A percentile compares a stretch with the other conserved stretches of the same genome.
phyloP scores from a whole-genome alignment of 352 stramenopile species.

The Pythium pyrilobum region DNA sequence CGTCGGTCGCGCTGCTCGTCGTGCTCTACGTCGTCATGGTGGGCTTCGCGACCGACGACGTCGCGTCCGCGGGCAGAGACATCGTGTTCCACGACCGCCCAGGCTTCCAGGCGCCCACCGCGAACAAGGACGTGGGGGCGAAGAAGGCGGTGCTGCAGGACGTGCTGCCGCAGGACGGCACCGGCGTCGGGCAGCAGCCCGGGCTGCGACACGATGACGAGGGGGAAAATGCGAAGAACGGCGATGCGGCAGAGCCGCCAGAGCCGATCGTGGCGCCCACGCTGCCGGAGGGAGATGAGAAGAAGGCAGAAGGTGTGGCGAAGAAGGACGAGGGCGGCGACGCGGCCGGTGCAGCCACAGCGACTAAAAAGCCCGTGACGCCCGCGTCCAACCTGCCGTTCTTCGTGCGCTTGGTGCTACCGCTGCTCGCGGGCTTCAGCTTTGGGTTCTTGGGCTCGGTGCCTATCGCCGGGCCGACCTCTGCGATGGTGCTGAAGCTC shows the following conservation, averaged over 20 bases:
- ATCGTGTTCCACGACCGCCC: conserved; percentile 14
- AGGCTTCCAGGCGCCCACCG: conserved; percentile 15
- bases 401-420: conserved; percentile 58
- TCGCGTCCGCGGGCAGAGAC: background rate
- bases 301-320: background rate
- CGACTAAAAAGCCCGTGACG: background rate
- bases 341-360: background rate
- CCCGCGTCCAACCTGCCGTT: conserved; percentile 29
- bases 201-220: conserved; percentile 5
- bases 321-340: background rate
- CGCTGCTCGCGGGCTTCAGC: conserved; percentile 70
- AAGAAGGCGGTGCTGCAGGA: background rate
- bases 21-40: conserved; percentile 57
- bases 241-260: conserved; percentile 5
- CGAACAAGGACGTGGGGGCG: background rate
- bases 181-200: background rate
- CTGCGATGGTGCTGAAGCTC: conserved; percentile 84
- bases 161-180: conserved; percentile 1
- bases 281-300: background rate
- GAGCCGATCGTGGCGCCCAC: conserved; percentile 10
- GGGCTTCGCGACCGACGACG: conserved; percentile 23
- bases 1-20: conserved; percentile 30
- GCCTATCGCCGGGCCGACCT: conserved; percentile 77
- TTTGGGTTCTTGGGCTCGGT: conserved; percentile 86
- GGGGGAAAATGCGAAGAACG: background rate